Percentiles rank a stretch among this genome's conserved stretches.
Conservation (phyloP, 495 filamentous ascomycete genomes). For the Parachaetomium inaequale region DNA sequence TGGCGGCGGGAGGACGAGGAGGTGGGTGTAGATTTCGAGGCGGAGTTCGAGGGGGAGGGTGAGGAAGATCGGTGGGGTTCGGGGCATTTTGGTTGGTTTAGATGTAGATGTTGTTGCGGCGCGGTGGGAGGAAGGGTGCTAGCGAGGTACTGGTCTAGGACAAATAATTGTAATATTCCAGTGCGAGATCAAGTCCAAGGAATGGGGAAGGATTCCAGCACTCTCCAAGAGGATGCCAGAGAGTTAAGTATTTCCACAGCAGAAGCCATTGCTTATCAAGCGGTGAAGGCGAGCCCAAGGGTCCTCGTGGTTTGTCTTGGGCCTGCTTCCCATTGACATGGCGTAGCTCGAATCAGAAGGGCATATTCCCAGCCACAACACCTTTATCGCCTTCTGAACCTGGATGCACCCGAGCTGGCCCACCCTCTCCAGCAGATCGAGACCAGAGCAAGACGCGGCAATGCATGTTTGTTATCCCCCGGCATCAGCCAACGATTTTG, state of each 20-base stretch:
- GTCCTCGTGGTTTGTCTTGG: background rate
- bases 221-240: no score
- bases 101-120: background rate
- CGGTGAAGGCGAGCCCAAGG: background rate
- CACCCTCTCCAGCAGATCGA: background rate
- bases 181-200: no score
- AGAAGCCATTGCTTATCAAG: background rate
- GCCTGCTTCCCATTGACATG: background rate
- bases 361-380: background rate
- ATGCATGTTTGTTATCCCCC: background rate
- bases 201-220: no score
- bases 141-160: no score
- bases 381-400: background rate
- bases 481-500: background rate
- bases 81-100: background rate
- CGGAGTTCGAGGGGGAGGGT: conserved; percentile 50
- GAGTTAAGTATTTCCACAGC: no score
- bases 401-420: background rate
- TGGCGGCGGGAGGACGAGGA: conserved; percentile 37
- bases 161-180: no score
- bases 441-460: background rate
- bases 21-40: conserved; percentile 46
- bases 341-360: conserved; percentile 13
- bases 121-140: no score
- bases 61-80: conserved; percentile 32